A percentile compares a stretch with the other conserved stretches of the same genome.
Evolutionary conservation across 805 yeast genomes (phyloP).

Genomic region (Starmerella vaccinii): DNA sequence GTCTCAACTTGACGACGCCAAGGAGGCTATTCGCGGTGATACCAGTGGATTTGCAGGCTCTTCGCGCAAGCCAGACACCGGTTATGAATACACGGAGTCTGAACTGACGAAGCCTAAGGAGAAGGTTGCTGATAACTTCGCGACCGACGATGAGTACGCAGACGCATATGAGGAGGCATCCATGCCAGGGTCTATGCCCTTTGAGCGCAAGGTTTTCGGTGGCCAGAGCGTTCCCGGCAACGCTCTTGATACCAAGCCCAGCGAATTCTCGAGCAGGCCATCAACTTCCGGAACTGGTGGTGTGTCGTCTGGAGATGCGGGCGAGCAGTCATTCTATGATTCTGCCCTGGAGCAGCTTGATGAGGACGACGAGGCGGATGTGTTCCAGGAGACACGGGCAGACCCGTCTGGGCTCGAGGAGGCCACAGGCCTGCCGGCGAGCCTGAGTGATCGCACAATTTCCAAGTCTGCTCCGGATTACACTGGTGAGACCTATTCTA

Average conservation of each 20-base stretch:
- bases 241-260: background rate
- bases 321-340: slow-evolving; percentile 3
- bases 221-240: background rate
- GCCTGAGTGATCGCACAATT: slow-evolving; percentile 8
- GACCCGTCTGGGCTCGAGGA: background rate
- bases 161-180: slow-evolving; percentile 3
- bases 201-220: slow-evolving; percentile 4
- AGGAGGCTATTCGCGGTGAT: background rate
- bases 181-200: background rate
- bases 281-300: too few species aligned
- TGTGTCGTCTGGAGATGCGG: background rate
- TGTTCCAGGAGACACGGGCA: background rate
- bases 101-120: slow-evolving; percentile 4
- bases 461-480: background rate
- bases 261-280: background rate
- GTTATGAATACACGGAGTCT: background rate
- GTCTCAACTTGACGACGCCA: background rate
- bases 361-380: background rate
- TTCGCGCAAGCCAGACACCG: background rate
- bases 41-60: background rate
- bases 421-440: slow-evolving; percentile 1
- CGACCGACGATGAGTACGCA: slow-evolving; percentile 4
- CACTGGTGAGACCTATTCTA: background rate
- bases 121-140: background rate
- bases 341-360: slow-evolving; percentile 2